Evolutionary conservation across 768 basidiomycete species (phyloP).

Genomic region (Hericium coralloides): DNA sequence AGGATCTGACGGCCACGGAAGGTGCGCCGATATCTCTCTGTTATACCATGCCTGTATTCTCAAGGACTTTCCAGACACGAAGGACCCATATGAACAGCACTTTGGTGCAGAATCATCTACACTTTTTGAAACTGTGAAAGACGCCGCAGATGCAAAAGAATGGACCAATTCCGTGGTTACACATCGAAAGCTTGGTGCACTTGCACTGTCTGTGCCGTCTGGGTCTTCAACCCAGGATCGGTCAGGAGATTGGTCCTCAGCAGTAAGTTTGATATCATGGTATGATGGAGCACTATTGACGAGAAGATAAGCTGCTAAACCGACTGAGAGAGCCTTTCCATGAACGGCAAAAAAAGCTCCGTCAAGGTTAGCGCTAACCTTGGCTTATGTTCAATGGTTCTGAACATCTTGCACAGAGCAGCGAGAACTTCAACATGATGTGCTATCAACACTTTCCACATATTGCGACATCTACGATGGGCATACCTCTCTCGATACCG

Average conservation of each 20-base stretch:
- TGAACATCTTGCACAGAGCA: constrained; percentile 29
- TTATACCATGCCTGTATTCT: background rate
- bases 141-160: constrained; percentile 40
- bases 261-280: background rate
- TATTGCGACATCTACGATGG: constrained; percentile 75
- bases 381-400: background rate
- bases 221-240: constrained; percentile 17
- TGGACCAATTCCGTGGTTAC: constrained; percentile 49
- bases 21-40: background rate
- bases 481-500: constrained; percentile 54
- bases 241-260: constrained; percentile 3
- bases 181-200: constrained; percentile 50
- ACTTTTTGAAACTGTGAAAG: constrained; percentile 40
- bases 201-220: constrained; percentile 41
- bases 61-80: constrained; percentile 8
- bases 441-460: constrained; percentile 55
- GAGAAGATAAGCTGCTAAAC: background rate
- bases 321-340: constrained; percentile 49
- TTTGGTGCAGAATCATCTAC: constrained; percentile 55
- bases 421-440: constrained; percentile 50
- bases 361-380: constrained; percentile 34
- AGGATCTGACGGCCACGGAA: constrained; percentile 1
- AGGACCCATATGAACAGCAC: constrained; percentile 60
- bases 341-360: constrained; percentile 42
- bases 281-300: background rate